phyloP scores from a whole-genome alignment of 2,329 filamentous ascomycete species.

The Gnomoniopsis sp. region DNA sequence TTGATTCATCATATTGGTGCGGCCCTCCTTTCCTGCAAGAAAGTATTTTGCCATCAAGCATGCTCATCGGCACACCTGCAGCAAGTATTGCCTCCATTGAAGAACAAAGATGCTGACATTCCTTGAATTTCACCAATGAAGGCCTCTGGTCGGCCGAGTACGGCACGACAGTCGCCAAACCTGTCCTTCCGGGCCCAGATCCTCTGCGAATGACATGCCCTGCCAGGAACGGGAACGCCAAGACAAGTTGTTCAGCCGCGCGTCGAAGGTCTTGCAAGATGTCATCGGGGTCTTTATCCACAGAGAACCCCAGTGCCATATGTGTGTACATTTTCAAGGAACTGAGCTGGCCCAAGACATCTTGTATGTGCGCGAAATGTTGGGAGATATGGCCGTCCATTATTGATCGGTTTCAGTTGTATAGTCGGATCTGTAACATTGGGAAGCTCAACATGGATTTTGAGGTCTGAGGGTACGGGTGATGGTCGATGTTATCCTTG shows the following conservation, averaged over 20 bases:
- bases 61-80: constrained; percentile 5
- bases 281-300: neutral
- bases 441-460: too few relatives aligned
- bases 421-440: too few relatives aligned
- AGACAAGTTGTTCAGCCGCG: constrained; percentile 5
- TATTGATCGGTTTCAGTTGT: too few relatives aligned
- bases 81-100: constrained; percentile 2
- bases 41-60: constrained; percentile 6
- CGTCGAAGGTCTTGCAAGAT: neutral
- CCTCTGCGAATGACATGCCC: constrained; percentile 14
- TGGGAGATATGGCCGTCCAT: neutral
- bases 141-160: neutral
- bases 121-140: constrained; percentile 1
- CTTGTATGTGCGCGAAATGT: constrained; percentile 7
- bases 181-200: constrained; percentile 2
- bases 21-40: constrained; percentile 4
- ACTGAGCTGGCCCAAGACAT: constrained; percentile 13
- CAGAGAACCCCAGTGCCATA: constrained; percentile 1
- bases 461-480: too few relatives aligned
- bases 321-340: constrained; percentile 13
- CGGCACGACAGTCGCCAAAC: constrained; percentile 6
- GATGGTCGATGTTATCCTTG: too few relatives aligned
- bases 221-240: constrained; percentile 8
- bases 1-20: constrained; percentile 8
- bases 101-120: neutral